Percentiles rank a stretch among this genome's conserved stretches.
Conservation (phyloP, 768 basidiomycete genomes). For the Lyophyllum semitale region DNA sequence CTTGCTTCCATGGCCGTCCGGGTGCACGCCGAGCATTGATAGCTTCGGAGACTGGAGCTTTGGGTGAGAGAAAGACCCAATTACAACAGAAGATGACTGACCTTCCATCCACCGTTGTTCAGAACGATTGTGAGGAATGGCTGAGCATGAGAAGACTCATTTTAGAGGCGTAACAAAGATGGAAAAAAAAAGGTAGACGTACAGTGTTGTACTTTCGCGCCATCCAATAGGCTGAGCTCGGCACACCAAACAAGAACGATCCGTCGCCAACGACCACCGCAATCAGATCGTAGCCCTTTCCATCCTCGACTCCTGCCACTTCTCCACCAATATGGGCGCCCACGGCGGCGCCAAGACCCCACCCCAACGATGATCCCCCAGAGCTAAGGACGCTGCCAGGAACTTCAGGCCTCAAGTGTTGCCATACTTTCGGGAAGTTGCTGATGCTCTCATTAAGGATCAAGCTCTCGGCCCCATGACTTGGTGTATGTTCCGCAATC, state of each 20-base stretch:
- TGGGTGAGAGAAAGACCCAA: background rate
- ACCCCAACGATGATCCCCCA: slow-evolving; percentile 70
- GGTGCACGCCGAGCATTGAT: slow-evolving; percentile 69
- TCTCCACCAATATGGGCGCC: slow-evolving; percentile 54
- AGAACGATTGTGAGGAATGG: slow-evolving; percentile 72
- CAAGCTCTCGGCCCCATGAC: slow-evolving; percentile 38
- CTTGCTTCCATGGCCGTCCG: slow-evolving; percentile 52
- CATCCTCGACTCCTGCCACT: slow-evolving; percentile 19
- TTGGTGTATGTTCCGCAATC: slow-evolving; percentile 40
- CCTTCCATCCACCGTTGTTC: slow-evolving; percentile 74
- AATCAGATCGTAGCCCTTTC: slow-evolving; percentile 49
- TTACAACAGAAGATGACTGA: slow-evolving; percentile 21
- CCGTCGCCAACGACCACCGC: slow-evolving; percentile 70
- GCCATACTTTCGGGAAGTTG: slow-evolving; percentile 55
- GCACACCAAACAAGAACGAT: slow-evolving; percentile 66
- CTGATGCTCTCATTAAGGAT: slow-evolving; percentile 67
- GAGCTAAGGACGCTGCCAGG: slow-evolving; percentile 55
- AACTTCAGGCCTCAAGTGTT: slow-evolving; percentile 53
- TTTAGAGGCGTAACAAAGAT: background rate
- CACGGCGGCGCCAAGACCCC: slow-evolving; percentile 65
- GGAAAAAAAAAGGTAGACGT: slow-evolving; percentile 15
- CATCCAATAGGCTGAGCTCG: slow-evolving; percentile 72
- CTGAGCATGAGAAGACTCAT: slow-evolving; percentile 28
- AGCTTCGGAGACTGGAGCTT: slow-evolving; percentile 53
- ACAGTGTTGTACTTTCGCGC: slow-evolving; percentile 69